These are phyloP conservation scores for Symbiodinium pilosum DNA, from an alignment of 73 alveolate species.

Conservation along the genomic window DNA sequence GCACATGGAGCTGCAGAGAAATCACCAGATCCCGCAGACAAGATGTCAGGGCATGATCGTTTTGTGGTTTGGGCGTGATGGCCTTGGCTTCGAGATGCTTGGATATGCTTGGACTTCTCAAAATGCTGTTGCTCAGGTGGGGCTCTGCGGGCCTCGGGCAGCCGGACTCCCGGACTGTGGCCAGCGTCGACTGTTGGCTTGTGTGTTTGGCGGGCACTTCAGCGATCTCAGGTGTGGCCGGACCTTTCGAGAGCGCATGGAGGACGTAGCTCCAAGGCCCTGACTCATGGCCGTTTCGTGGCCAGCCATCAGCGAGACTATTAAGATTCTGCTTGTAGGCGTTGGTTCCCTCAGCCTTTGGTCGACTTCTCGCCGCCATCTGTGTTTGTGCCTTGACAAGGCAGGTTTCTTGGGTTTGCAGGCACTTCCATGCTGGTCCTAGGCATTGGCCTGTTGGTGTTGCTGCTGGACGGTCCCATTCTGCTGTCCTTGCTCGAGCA, in stretches of 20 bases:
- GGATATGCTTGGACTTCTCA: background rate
- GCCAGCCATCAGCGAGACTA: no score
- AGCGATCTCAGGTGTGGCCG: background rate
- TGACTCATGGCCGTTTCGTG: no score
- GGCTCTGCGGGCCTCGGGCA: background rate
- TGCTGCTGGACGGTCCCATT: slow-evolving; percentile 56
- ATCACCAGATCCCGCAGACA: no score
- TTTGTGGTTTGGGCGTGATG: slow-evolving; percentile 20
- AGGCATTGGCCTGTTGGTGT: slow-evolving; percentile 69
- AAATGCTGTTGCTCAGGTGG: background rate
- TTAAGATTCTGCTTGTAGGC: background rate
- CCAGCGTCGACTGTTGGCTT: background rate
- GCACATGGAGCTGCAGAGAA: background rate
- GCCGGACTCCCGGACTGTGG: background rate
- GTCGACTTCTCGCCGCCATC: slow-evolving; percentile 21
- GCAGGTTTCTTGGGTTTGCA: no score
- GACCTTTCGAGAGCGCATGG: background rate
- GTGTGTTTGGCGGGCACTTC: no score
- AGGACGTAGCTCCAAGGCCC: background rate
- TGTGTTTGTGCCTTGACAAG: background rate
- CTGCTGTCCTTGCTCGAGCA: slow-evolving; percentile 30
- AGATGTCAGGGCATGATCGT: slow-evolving; percentile 22
- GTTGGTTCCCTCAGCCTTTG: slow-evolving; percentile 29
- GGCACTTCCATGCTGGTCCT: background rate
- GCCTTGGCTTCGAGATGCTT: background rate